phyloP scores from a whole-genome alignment of 345 rosid genomes.

The Eutrema yunnanense region DNA sequence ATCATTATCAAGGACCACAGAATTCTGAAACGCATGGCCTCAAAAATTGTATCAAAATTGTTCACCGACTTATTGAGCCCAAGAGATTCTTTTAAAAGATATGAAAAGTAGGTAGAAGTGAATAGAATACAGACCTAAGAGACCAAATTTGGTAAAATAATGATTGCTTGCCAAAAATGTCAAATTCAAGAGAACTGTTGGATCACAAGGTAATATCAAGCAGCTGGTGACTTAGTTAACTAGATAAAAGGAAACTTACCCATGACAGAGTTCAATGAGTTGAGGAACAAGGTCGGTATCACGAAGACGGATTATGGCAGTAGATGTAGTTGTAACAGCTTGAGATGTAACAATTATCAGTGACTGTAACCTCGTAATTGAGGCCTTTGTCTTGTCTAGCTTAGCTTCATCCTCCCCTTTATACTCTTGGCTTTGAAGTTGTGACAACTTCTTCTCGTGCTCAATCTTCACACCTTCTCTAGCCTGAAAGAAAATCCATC shows the following conservation, averaged over 20 bases:
- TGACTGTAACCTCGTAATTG: conserved; percentile 66
- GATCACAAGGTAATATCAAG: not conserved
- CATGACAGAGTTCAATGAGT: conserved; percentile 84
- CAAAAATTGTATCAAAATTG: not conserved
- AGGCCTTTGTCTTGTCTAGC: conserved; percentile 79
- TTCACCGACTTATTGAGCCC: conserved; percentile 13
- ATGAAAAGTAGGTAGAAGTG: conserved; percentile 11
- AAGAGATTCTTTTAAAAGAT: not conserved
- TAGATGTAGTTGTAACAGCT: conserved; percentile 87
- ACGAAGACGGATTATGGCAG: conserved; percentile 70
- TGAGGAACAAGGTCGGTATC: conserved; percentile 89
- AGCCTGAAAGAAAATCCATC: conserved; percentile 33
- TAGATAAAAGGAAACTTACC: conserved; percentile 40
- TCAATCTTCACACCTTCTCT: conserved; percentile 91
- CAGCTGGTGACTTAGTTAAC: not conserved
- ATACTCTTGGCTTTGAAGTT: conserved; percentile 86
- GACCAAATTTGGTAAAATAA: not conserved
- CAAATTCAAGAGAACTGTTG: not conserved
- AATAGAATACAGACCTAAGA: not conserved
- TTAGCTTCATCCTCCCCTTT: conserved; percentile 79
- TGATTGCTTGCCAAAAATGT: conserved; percentile 7
- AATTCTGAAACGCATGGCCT: conserved; percentile 10
- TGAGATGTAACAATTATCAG: conserved; percentile 71
- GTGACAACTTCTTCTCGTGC: conserved; percentile 76
- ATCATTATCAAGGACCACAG: conserved; percentile 11